A percentile compares a stretch with the other conserved stretches of the same genome.
phyloP scores from a whole-genome alignment of 1,284 basidiomycete genomes.

The Cerrena zonata region DNA sequence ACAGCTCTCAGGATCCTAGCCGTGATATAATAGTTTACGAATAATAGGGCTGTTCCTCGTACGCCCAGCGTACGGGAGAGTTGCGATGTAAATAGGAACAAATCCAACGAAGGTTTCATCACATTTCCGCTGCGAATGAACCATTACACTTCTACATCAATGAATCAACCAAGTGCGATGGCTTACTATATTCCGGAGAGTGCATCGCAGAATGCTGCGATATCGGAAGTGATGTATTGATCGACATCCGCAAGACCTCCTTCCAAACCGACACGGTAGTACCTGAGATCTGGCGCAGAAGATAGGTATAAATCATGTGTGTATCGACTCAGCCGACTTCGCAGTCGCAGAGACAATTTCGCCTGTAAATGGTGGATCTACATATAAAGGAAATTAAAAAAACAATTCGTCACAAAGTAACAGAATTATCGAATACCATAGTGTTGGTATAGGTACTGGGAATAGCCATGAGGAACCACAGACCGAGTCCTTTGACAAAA shows the following conservation, averaged over 20 bases:
- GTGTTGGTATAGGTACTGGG: conserved; percentile 95
- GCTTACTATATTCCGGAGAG: conserved; percentile 84
- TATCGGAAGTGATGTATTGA: conserved; percentile 90
- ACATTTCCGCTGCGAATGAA: conserved; percentile 46
- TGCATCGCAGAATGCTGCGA: conserved; percentile 86
- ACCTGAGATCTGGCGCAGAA: conserved; percentile 60
- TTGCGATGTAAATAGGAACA: conserved; percentile 90
- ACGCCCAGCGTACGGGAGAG: conserved; percentile 81
- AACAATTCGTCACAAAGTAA: background rate
- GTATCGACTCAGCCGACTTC: conserved; percentile 86
- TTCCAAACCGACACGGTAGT: conserved; percentile 56
- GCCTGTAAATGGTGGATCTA: conserved; percentile 88
- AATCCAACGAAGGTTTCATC: conserved; percentile 86
- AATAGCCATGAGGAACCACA: conserved; percentile 88
- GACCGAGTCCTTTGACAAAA: conserved; percentile 76
- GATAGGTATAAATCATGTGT: conserved; percentile 90
- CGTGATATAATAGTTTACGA: conserved; percentile 82
- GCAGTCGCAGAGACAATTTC: conserved; percentile 80
- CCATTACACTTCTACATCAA: background rate
- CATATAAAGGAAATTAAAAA: background rate
- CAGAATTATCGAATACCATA: conserved; percentile 52
- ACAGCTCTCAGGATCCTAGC: conserved; percentile 78
- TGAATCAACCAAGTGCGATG: background rate
- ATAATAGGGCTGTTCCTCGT: conserved; percentile 73
- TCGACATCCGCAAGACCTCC: conserved; percentile 72